Evolutionary conservation across 2,329 filamentous ascomycete species (phyloP).

Genomic region (Lecanosticta acicola): DNA sequence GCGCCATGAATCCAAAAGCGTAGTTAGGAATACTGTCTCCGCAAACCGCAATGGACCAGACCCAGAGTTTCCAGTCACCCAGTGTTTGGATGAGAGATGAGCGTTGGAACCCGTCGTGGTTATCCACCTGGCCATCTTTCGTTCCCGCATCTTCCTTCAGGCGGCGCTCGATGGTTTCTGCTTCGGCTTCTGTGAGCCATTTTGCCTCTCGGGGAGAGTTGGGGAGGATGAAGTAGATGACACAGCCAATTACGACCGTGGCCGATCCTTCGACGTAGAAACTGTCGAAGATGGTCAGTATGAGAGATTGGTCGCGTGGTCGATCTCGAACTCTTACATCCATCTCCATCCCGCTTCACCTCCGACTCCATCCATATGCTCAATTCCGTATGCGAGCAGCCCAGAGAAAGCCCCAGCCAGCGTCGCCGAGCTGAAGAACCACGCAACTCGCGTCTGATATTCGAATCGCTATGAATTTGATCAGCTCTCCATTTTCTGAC

Average conservation of each 20-base stretch:
- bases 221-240: constrained; percentile 45
- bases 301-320: neutral
- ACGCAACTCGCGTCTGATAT: constrained; percentile 41
- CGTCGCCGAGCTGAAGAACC: constrained; percentile 45
- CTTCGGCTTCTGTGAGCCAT: constrained; percentile 48
- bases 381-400: constrained; percentile 43
- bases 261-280: constrained; percentile 21
- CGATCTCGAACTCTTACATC: constrained; percentile 21
- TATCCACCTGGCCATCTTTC: constrained; percentile 18
- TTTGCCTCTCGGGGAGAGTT: constrained; percentile 54
- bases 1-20: constrained; percentile 55
- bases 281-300: constrained; percentile 16
- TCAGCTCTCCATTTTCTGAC: neutral
- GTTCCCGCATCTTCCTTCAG: constrained; percentile 25
- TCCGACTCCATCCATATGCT: constrained; percentile 32
- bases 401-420: constrained; percentile 50
- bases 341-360: constrained; percentile 24
- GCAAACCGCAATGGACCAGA: constrained; percentile 33
- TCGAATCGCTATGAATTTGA: constrained; percentile 30
- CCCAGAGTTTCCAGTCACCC: constrained; percentile 43
- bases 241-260: constrained; percentile 40
- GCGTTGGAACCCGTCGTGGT: constrained; percentile 35
- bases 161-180: constrained; percentile 38
- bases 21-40: constrained; percentile 61
- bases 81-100: constrained; percentile 27